A percentile compares a stretch with the other conserved stretches of the same genome.
phyloP scores from a whole-genome alignment of 192 early-diverging fungal genomes.

The Lunasporangiospora selenospora region DNA sequence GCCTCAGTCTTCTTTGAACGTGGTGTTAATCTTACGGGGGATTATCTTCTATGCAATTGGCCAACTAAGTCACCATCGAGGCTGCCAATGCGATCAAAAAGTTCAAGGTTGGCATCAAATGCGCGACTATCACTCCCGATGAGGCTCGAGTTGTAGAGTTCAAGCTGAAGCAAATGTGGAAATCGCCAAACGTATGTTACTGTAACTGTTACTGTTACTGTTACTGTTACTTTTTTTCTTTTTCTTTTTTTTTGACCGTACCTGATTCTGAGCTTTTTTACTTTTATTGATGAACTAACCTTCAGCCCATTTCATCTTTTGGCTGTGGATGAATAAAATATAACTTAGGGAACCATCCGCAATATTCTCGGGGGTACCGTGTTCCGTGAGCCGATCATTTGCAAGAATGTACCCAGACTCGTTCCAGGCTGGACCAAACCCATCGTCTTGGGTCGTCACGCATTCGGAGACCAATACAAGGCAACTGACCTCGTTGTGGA shows the following conservation, averaged over 20 bases:
- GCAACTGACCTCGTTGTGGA: constrained; percentile 93
- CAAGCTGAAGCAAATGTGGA: constrained; percentile 98
- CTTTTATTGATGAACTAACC: neutral
- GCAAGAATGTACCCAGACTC: constrained; percentile 89
- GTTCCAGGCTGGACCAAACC: constrained; percentile 96
- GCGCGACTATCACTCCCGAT: constrained; percentile 98
- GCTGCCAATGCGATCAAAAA: constrained; percentile 96
- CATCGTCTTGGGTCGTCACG: constrained; percentile 96
- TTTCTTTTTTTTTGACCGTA: neutral
- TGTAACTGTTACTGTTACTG: too few relatives aligned
- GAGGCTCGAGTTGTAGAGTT: constrained; percentile 95
- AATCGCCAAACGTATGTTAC: constrained; percentile 95
- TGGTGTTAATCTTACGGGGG: too few relatives aligned
- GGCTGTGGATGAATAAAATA: neutral
- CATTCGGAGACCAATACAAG: constrained; percentile 98
- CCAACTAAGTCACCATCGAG: constrained; percentile 94
- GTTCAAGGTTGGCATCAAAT: constrained; percentile 99
- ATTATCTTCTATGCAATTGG: too few relatives aligned
- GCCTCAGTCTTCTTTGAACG: too few relatives aligned
- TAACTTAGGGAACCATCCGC: constrained; percentile 81
- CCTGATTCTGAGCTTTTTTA: too few relatives aligned
- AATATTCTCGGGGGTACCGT: constrained; percentile 98
- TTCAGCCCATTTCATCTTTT: neutral
- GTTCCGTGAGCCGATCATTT: constrained; percentile 97
- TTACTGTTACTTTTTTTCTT: too few relatives aligned